Base-by-base conservation (phyloP, 2,329 filamentous ascomycete genomes). In the Pseudogymnoascus sp. region DNA sequence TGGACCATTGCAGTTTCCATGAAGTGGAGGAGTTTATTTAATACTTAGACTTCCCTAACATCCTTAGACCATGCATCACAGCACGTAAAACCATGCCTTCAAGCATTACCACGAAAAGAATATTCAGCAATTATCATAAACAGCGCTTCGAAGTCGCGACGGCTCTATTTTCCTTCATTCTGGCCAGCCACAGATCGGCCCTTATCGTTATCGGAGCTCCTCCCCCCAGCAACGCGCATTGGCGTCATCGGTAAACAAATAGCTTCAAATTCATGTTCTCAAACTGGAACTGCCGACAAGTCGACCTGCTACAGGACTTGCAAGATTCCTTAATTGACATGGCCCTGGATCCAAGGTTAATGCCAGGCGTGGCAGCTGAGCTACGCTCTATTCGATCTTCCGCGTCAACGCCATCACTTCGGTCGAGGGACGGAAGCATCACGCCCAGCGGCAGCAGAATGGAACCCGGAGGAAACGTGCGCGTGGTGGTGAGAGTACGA, bases 401-500 rank as follows among this genome's bases (percentile, higher is more conserved):
- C 63, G 90, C 90, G 59, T 93, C 90, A 62, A 93, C 89, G 64
- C 90, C 90, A 37, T 92, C 89, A 25, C 78, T 93, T 70, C 84
- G 90, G 66, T 89, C 89, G 40, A 84, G 86, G 73, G 88, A 91
- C 78, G 84, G 84, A 60, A 84, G 83, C n/a, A 75, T 86, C 40
- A 82, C 85, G 25, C 75, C 82, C 65, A 79, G 81, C 70, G 78
- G 79, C 69, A 81, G 78, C 73, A 82, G 82, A 79, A 80, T 86
- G 62, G 67, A 66, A 71, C 74, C 82, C 67, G 89, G 86, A 66
- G 89, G 89, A 64, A 95, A 95, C 75, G 90, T 95, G 65, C 84
- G 86, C 70, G 90, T 95, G 28, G 90, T 93, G 31, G 90, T 95
- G 65, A 82, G 90, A 73, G 90, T 93, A 63, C 81, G 90, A 71